Base-by-base conservation (phyloP, 129 eudicot species). In the sunflower (Helianthus annuus) region DNA sequence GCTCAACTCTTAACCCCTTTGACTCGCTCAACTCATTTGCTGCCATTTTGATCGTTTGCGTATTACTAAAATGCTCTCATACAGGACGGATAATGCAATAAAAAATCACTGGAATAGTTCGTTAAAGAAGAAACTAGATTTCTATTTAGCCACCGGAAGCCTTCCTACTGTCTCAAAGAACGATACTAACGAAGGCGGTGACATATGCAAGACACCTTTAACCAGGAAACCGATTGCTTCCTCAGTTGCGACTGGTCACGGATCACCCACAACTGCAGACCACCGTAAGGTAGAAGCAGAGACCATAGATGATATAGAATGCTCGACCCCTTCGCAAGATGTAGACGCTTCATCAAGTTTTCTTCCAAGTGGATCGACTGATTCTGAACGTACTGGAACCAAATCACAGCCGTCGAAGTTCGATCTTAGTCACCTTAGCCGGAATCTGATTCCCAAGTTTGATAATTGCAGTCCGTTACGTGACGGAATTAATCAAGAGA, bases 21-120 rank as follows among this genome's bases (percentile, higher is more conserved):
- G 19, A 9, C 17, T 6, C 7, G 48, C 14, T 62, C 46, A 7
- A 39, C 32, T 2, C 68, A 38, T 63, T 63, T n/a, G 48, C 49
- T 39, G 32, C 48, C 29, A 38, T 14, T n/a, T 24, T 15, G 52
- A 60, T 44, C 48, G 48, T n/a, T 27, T 59, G 69, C 48, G 14
- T 5, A 48, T 56, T 42, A 67, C 80, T 76, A 54, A 48, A 48
- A 34, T 34, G 17, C 46, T 69, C 5, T 56, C 59, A 49, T 78
- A 78, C 84, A 94, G 99, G 94, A 94, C 99, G 40, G 97, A 94
- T 69, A 94, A 94, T 59, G 89, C 97, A 46, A 94, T 94, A 64
- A 94, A 94, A 87, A 94, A 94, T 58, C 99, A 94, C 62, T 94
- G 99, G 99, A 94, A 94, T 74, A 90, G 99, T 78, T 90, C 99